Percentiles rank a stretch among this genome's conserved stretches.
Evolutionary conservation across 805 yeast genomes (phyloP).

Genomic region (Phaffomyces opuntiae): DNA sequence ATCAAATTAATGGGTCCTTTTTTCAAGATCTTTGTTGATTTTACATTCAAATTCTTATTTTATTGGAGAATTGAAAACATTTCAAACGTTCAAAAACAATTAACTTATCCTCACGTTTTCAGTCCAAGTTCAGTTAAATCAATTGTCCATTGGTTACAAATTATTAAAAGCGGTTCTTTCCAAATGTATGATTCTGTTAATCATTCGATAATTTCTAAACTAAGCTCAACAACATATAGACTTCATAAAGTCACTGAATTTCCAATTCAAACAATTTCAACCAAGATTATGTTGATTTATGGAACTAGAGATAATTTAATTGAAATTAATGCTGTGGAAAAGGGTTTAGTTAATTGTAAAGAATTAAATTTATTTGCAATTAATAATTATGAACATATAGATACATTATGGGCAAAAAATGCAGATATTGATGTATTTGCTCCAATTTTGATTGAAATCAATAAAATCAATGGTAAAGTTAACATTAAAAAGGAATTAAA

Average conservation of each 20-base stretch:
- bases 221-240: conserved; percentile 2
- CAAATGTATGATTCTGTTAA: conserved; percentile 79
- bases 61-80: conserved; percentile 78
- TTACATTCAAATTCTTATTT: conserved; percentile 59
- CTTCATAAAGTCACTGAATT: conserved; percentile 40
- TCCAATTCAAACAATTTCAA: conserved; percentile 45
- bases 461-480: conserved; percentile 18
- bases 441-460: conserved; percentile 41
- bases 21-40: conserved; percentile 65
- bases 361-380: conserved; percentile 35
- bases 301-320: conserved; percentile 68
- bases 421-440: conserved; percentile 35
- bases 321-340: conserved; percentile 54
- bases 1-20: conserved; percentile 69
- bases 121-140: conserved; percentile 88
- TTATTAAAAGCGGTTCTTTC: conserved; percentile 66
- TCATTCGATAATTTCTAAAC: conserved; percentile 3
- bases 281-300: conserved; percentile 63
- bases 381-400: conserved; percentile 66
- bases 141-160: conserved; percentile 96
- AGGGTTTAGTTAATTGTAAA: conserved; percentile 41
- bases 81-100: conserved; percentile 59
- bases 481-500: too few relatives aligned
- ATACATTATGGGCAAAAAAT: conserved; percentile 69
- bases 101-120: conserved; percentile 82